Percentiles rank a stretch among this genome's conserved stretches.
Conservation (phyloP, 23 red algal genomes). For the Chondrus crispus region DNA sequence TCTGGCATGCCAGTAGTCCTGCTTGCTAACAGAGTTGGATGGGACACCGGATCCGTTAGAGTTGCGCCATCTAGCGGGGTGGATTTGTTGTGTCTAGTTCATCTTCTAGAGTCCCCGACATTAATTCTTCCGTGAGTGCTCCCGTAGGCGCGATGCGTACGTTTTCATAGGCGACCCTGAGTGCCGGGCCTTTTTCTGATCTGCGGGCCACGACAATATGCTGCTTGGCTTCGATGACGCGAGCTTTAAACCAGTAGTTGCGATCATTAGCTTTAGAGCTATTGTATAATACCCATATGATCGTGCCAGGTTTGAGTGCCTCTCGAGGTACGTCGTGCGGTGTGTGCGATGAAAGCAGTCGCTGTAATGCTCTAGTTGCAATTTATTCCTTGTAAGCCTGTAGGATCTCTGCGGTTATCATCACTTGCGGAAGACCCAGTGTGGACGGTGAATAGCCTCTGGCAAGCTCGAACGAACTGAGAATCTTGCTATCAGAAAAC, state of each 20-base stretch:
- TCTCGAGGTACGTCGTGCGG: not conserved
- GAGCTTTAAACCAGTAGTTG: not conserved
- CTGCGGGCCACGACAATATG: constrained; percentile 6
- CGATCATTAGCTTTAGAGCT: not conserved
- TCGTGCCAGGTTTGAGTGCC: constrained; percentile 16
- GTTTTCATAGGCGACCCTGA: not conserved
- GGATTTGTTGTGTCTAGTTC: too few relatives aligned
- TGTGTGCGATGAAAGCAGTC: not conserved
- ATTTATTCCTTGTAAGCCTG: not conserved
- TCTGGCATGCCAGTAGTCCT: too few relatives aligned
- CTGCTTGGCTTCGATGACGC: not conserved
- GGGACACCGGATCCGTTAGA: too few relatives aligned
- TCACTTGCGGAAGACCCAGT: not conserved
- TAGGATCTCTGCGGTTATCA: not conserved
- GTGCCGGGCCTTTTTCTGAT: not conserved
- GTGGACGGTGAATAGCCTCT: not conserved
- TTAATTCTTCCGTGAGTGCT: not conserved
- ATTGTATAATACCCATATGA: not conserved
- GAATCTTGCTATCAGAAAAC: not conserved
- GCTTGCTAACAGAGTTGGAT: too few relatives aligned
- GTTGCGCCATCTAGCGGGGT: too few relatives aligned
- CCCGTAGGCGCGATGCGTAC: not conserved
- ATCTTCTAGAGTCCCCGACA: not conserved
- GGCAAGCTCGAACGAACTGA: not conserved
- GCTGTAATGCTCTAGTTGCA: not conserved